Base-by-base conservation (phyloP, 2,329 filamentous ascomycete species). In the Colletotrichum chrysophilum region DNA sequence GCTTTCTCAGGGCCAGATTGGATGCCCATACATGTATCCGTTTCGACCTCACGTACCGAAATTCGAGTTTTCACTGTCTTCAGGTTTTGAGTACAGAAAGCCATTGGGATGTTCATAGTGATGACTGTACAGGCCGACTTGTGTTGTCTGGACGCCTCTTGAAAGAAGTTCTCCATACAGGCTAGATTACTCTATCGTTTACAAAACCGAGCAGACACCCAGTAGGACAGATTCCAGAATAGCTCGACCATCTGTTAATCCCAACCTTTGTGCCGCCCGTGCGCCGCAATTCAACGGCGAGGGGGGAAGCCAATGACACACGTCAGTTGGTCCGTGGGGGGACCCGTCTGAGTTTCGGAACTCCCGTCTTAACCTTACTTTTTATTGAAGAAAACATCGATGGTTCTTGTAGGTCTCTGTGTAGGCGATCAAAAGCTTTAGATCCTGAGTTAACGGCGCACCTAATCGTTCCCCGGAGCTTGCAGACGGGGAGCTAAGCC, bases 1-100 rank as follows among this genome's bases (percentile, higher is more conserved):
- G 2, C 0, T 0, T 43, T 43, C 1, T 5, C 38, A 12, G 38
- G 0, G 18, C 5, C 4, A n/a, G 1, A 43, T 43, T 0, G 1
- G 38, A 43, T 43, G 0, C 9, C 38, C 38, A 43, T n/a, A n/a
- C 8, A n/a, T 10, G 4, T 43, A 43, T 43, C 8, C 3, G 8
- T 18, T 43, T 18, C 2, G 8, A 10, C 8, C 9, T 43, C 38
- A 10, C 8, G 13, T n/a, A 10, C 2, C 16, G 16, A 43, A 10
- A 43, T 4, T 48, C 10, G 10, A 21, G 2, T 48, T 48, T 48
- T 21, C n/a, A n/a, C 43, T 21, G 5, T 13, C n/a, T 3, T 12
- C n/a, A 13, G n/a, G n/a, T 4, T 48, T 12, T 21, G 9, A 48
- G 10, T 21, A 21, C 10, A 4, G n/a, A 21, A 48, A 13, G n/a